These are phyloP conservation scores for Rhizophagus prolifer DNA, from an alignment of 192 early-diverging fungal species.

Conservation along the genomic window DNA sequence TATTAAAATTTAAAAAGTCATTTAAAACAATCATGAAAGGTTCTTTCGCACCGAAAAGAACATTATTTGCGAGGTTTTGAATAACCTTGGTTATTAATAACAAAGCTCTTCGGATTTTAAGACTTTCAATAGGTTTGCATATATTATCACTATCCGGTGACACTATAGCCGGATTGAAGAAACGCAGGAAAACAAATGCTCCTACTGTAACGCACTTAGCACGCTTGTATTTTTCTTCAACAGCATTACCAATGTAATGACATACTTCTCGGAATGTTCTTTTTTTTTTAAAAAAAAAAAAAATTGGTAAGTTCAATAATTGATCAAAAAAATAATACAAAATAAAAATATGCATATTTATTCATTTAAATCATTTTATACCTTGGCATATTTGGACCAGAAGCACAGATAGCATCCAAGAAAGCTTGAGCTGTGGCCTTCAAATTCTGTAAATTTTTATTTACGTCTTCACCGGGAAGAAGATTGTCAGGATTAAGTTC, in stretches of 20 bases:
- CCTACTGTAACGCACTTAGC: constrained; percentile 87
- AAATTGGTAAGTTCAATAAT: neutral
- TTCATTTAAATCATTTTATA: constrained; percentile 10
- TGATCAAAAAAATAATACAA: neutral
- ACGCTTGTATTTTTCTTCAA: constrained; percentile 79
- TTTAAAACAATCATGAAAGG: constrained; percentile 92
- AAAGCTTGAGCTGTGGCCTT: constrained; percentile 72
- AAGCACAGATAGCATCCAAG: constrained; percentile 81
- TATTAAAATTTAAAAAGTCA: constrained; percentile 81
- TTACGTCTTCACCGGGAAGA: constrained; percentile 60
- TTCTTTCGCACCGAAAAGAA: constrained; percentile 94
- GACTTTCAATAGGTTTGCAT: constrained; percentile 53
- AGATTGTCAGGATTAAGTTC: constrained; percentile 87
- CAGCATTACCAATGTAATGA: constrained; percentile 72
- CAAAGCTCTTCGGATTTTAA: constrained; percentile 79
- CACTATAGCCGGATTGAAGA: constrained; percentile 94
- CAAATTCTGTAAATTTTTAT: constrained; percentile 78
- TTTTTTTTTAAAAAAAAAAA: neutral
- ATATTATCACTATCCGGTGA: constrained; percentile 84
- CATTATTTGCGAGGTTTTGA: constrained; percentile 94
- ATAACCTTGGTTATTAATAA: constrained; percentile 93
- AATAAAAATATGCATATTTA: neutral
- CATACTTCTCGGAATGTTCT: constrained; percentile 78
- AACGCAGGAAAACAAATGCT: constrained; percentile 93
- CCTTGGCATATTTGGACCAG: constrained; percentile 67